Evolutionary conservation across 1,139 yeast species (phyloP).

Genomic region (Hemisphaericaspora xylofermentans): DNA sequence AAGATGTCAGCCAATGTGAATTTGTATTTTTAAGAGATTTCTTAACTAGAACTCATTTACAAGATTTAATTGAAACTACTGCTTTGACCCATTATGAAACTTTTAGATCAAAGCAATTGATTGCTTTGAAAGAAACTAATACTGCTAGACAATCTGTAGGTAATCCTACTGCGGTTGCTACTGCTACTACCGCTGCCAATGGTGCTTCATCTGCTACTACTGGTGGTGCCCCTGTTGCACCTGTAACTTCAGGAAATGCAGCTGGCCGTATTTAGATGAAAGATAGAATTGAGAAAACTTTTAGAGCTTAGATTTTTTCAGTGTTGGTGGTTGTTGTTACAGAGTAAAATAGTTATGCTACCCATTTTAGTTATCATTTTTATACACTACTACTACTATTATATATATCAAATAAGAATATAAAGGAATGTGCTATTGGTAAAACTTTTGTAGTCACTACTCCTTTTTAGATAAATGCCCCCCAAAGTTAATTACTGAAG

Average conservation of each 20-base stretch:
- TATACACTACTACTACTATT: neutral
- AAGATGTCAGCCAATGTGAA: conserved; percentile 93
- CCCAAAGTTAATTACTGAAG: too few species aligned
- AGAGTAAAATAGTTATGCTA: too few species aligned
- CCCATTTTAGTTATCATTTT: neutral
- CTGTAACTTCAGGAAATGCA: conserved; percentile 3
- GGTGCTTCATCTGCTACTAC: conserved; percentile 8
- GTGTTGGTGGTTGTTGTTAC: too few species aligned
- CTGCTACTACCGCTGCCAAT: conserved; percentile 2
- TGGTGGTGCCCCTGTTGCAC: neutral
- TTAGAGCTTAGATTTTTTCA: too few species aligned
- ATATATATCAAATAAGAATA: neutral
- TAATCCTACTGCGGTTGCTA: conserved; percentile 9
- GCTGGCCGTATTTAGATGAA: too few species aligned
- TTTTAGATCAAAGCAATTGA: conserved; percentile 90
- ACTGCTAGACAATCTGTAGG: conserved; percentile 34
- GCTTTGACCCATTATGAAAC: conserved; percentile 86
- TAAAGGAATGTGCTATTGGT: neutral
- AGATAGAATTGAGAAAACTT: too few species aligned
- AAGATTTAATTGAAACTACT: conserved; percentile 93
- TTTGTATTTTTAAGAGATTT: conserved; percentile 91
- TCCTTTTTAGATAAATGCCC: too few species aligned
- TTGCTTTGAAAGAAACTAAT: conserved; percentile 84
- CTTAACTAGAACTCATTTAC: conserved; percentile 91
- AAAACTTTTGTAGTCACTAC: too few species aligned